These are phyloP conservation scores for Hyaloscypha bicolor DNA, from an alignment of 495 filamentous ascomycete genomes.

Conservation along the genomic window DNA sequence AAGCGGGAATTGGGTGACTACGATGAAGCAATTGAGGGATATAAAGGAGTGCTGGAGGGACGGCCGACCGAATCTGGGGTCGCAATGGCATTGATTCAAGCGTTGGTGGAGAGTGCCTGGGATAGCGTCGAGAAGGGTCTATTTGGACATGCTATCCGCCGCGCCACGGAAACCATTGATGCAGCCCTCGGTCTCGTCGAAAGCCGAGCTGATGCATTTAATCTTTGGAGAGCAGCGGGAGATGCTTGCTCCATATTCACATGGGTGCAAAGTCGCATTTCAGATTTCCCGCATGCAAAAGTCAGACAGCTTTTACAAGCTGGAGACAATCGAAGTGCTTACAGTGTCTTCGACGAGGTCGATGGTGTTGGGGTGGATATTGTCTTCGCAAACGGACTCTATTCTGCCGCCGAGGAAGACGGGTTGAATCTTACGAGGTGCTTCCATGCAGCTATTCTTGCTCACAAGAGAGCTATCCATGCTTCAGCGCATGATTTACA, in stretches of 20 bases:
- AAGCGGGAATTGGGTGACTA: constrained; percentile 88
- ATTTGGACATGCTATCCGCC: constrained; percentile 75
- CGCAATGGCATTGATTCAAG: constrained; percentile 82
- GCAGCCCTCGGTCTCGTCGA: constrained; percentile 54
- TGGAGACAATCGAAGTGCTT: constrained; percentile 53
- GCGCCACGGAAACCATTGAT: constrained; percentile 61
- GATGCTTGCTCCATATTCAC: constrained; percentile 86
- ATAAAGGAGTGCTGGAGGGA: constrained; percentile 66
- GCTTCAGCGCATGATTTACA: constrained; percentile 74
- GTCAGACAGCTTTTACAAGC: constrained; percentile 57
- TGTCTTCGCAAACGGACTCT: constrained; percentile 44
- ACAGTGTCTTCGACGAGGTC: constrained; percentile 66
- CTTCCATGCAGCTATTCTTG: constrained; percentile 72
- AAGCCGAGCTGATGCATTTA: constrained; percentile 71
- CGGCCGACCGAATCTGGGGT: constrained; percentile 82
- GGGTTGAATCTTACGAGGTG: constrained; percentile 51
- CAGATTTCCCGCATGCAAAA: constrained; percentile 56
- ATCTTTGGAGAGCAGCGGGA: constrained; percentile 92
- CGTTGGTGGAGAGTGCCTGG: constrained; percentile 78
- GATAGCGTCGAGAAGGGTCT: constrained; percentile 76
- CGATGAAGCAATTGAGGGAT: constrained; percentile 76
- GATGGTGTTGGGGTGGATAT: constrained; percentile 66
- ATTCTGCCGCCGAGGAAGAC: constrained; percentile 45
- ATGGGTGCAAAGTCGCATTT: constrained; percentile 65
- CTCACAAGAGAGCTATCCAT: constrained; percentile 83